Base-by-base conservation (phyloP, 2,329 filamentous ascomycete species). In the Colletotrichum tamarilloi region DNA sequence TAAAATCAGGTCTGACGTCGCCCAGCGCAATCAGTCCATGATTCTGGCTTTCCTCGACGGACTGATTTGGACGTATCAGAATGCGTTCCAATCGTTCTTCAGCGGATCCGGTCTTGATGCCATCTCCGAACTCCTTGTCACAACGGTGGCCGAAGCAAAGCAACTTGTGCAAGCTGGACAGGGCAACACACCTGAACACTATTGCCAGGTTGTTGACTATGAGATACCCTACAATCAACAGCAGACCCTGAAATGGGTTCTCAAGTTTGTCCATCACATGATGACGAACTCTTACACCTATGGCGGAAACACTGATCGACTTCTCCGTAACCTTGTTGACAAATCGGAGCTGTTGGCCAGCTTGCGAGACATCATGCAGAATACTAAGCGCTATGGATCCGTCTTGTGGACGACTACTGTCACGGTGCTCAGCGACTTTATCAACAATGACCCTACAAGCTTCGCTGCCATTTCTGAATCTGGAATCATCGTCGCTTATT, bases 371-470 rank as follows among this genome's bases (percentile, higher is more conserved):
- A 94, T 99, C 58, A 93, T 98, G 75, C 91, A 93, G 75, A 93
- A 97, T 78, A 92, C 94, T 49, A 87, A 87, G 65, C 87, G 92
- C 49, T 99, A 95, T 80, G 97, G 97, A 14, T 97, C 96, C 2
- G 93, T 97, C 72, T 95, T 98, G 5, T 99, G 97, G 97, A 98
- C 95, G 62, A 95, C 95, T 80, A 93, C 95, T 7, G 94, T 98
- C 74, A 95, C 93, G 67, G 96, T 98, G 69, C 86, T 99, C 63
- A 97, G 94, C 79, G 96, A 95, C 77, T 99, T 99, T 82, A 97
- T 99, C 78, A 97, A 99, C 83, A 98, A 98, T 80, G 97, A 99
- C 79, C 97, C 97, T 0, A 99, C 97, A 0, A 99, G 97, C 82
- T 99, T 98, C 81, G 93, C 95, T 32, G 95, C 98, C 28, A 97